Evolutionary conservation across 2,329 filamentous ascomycete genomes (phyloP), one percentile per base, ranked within the genome.

Genomic region (Fusarium hainanense): DNA sequence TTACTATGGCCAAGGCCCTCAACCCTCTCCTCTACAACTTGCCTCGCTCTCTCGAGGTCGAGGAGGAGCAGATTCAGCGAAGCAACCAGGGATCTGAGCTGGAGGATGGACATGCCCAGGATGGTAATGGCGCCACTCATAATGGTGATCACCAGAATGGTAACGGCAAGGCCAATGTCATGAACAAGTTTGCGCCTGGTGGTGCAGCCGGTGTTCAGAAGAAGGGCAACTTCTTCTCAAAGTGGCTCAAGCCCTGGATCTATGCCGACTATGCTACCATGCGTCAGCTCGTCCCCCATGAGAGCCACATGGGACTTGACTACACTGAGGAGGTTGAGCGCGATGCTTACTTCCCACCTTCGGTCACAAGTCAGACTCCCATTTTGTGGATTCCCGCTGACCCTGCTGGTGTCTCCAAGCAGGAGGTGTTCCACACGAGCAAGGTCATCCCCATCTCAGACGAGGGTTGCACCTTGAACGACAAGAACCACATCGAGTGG

Each of bases 321-420:
- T 94, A 96, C 77, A 78, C 87, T 2, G 82, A 85, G 0, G 85
- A 91, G 59, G 80, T 88, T 1, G 90, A 91, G 77, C 80, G 83
- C 10, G 85, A 91, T 56, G 92, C 92, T 0, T 96, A 93, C 80
- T 88, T 85, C 79, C 89, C 93, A 69, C 92, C 93, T 0, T 87
- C 90, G 11, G 88, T 93, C 76, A 87, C 82, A 44, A 82, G 85
- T 52, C 81, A 85, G 42, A 81, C 87, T 0, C 90, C 91, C 6
- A 81, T 89, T 10, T 83, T 96, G 30, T 96, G 93, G 93, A 89
- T 96, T 28, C 92, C 93, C 2, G 85, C 87, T 55, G 93, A 96
- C 76, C 82, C 85, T 2, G 85, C 87, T 27, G 91, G 92, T 25
- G 86, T 95, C 40, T 91, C 88, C 61, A 83, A 82, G 72, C 91